phyloP scores from a whole-genome alignment of 73 alveolate genomes.

The Paramecium caudatum region DNA sequence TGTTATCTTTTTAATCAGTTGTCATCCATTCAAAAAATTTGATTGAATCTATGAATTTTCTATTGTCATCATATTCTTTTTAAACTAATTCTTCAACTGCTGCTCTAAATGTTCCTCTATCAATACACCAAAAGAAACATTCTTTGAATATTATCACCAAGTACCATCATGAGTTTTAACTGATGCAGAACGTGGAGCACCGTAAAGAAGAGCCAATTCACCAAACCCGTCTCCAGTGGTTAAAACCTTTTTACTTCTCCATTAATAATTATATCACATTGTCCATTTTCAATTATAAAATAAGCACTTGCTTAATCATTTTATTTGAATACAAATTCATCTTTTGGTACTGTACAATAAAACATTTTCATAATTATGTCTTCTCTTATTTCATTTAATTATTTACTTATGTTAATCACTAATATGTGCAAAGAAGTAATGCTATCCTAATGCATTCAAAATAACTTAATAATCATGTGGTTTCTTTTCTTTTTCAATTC shows the following conservation, averaged over 20 bases:
- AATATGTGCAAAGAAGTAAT: constrained; percentile 56
- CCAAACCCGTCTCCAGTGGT: constrained; percentile 83
- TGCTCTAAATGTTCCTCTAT: constrained; percentile 78
- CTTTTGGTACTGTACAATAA: constrained; percentile 52
- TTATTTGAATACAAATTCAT: constrained; percentile 64
- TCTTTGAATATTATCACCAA: neutral
- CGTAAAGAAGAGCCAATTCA: constrained; percentile 84
- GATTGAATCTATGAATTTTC: constrained; percentile 75
- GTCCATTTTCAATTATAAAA: constrained; percentile 69
- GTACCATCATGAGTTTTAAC: constrained; percentile 75
- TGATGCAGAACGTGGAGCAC: constrained; percentile 79
- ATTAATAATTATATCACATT: constrained; percentile 62
- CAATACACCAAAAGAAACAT: constrained; percentile 78
- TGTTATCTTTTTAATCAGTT: constrained; percentile 66
- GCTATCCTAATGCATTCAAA: neutral
- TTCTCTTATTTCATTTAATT: constrained; percentile 50
- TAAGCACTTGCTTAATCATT: constrained; percentile 72
- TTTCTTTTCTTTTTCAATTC: constrained; percentile 19
- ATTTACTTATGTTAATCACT: neutral
- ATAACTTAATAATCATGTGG: constrained; percentile 59
- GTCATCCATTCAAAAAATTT: constrained; percentile 79
- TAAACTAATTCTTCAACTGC: constrained; percentile 78
- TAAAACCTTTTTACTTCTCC: constrained; percentile 59
- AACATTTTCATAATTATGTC: constrained; percentile 73
- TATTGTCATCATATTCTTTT: constrained; percentile 75